Evolutionary conservation across 352 stramenopile species (phyloP), one percentile per base, ranked within the genome.

Genomic region (Peronosclerospora sorghi): DNA sequence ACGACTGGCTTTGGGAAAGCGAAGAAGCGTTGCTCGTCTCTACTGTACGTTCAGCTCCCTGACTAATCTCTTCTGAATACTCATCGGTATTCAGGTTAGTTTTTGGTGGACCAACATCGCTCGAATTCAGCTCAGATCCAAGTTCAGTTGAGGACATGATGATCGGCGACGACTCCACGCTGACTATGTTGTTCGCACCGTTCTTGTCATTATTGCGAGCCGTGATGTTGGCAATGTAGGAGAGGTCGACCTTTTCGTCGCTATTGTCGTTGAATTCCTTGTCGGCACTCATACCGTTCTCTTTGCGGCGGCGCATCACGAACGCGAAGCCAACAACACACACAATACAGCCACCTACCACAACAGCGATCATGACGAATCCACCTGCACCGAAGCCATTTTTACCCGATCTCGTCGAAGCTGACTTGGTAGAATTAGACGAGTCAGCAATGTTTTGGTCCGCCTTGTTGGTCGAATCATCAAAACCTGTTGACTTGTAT

Each of bases 211-310:
- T 68, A 55, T 71, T 65, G 19, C 66, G 61, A 30, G 63, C 38
- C 35, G 68, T 69, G n/a, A 67, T 62, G 45, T 65, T 81, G 21
- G 56, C 57, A 8, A 78, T 42, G 36, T 78, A 81, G 14, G 56
- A 65, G 29, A 65, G 39, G 19, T 72, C 62, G n/a, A 67, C 59
- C 34, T 67, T 73, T 30, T 45, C 51, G 2, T 36, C 54, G 20
- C 50, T 38, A 14, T 68, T 40, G 18, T 48, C 40, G 28, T 55
- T 27, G 35, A 56, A 62, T 0, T 43, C 45, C 42, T 75, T 75
- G 45, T 65, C 62, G 6, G 51, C 41, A 13, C 36, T 37, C 43
- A 58, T 59, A 24, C 51, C 52, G 24, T 50, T 45, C 21, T 73
- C 54, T 10, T 74, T 66, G 4, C 68, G 63, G 8, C 58, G 65